A percentile compares a stretch with the other conserved stretches of the same genome.
These are phyloP conservation scores for Fremontodendron californicum DNA, from an alignment of 345 rosid genomes.

Conservation along the genomic window DNA sequence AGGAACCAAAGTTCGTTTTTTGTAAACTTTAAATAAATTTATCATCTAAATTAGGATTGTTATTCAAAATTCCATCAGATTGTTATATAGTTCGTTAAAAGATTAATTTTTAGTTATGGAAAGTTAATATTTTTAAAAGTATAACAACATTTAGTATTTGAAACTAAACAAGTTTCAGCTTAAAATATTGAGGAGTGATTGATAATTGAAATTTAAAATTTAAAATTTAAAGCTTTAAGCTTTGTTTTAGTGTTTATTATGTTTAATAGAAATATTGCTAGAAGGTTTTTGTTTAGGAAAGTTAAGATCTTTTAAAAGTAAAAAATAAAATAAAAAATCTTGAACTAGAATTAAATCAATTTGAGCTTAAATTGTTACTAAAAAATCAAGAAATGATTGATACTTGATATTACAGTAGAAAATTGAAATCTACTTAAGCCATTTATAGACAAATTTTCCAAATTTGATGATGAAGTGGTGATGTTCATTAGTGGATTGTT, in stretches of 20 bases:
- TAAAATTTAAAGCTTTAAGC: not conserved
- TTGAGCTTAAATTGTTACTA: not conserved
- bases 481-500: not conserved
- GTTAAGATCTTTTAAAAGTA: too few species aligned
- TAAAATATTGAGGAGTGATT: not conserved
- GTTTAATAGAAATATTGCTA: not conserved
- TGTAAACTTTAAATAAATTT: not conserved
- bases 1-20: not conserved
- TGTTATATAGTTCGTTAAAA: not conserved
- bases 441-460: not conserved
- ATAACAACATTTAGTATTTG: not conserved
- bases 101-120: too few species aligned
- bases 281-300: not conserved
- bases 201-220: not conserved
- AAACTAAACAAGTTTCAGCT: not conserved
- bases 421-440: not conserved
- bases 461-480: not conserved
- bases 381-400: not conserved
- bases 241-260: not conserved
- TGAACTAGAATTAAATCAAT: not conserved
- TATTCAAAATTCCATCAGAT: not conserved
- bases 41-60: not conserved
- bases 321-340: too few species aligned
- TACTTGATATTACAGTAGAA: not conserved
- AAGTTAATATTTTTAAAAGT: not conserved